Evolutionary conservation across 345 rosid species (phyloP).

Genomic region (Eucalyptus regnans): DNA sequence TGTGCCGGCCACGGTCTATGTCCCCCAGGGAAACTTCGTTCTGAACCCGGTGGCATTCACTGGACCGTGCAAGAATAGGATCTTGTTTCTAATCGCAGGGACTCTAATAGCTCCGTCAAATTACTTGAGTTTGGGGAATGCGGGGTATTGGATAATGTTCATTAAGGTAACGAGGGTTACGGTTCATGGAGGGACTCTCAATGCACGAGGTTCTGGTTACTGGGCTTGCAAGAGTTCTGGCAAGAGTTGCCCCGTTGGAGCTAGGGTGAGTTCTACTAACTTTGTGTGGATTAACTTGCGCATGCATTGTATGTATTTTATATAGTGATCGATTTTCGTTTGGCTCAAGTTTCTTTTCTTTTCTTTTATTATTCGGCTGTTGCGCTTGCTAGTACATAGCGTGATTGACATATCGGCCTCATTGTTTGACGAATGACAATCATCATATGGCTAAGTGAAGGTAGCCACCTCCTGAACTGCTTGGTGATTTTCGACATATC

Average conservation of each 20-base stretch:
- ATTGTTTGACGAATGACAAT: not conserved
- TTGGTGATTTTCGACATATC: not conserved
- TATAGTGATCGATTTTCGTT: not conserved
- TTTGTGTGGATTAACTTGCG: not conserved
- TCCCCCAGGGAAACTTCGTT: slow-evolving; percentile 36
- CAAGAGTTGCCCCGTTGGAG: slow-evolving; percentile 34
- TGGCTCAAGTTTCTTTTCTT: not conserved
- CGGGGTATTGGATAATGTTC: slow-evolving; percentile 32
- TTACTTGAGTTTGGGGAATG: slow-evolving; percentile 23
- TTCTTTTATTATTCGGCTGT: not conserved
- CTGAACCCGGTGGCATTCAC: slow-evolving; percentile 15
- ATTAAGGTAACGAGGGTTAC: slow-evolving; percentile 23
- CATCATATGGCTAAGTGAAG: not conserved
- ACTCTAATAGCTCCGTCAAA: slow-evolving; percentile 36
- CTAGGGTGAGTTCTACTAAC: slow-evolving; percentile 18
- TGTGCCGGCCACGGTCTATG: slow-evolving; percentile 5
- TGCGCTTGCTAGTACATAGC: not conserved
- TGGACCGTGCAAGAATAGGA: slow-evolving; percentile 29
- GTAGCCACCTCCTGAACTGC: not conserved
- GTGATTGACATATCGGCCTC: not conserved
- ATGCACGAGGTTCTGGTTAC: slow-evolving; percentile 42
- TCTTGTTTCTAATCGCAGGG: slow-evolving; percentile 18
- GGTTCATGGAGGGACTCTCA: slow-evolving; percentile 35
- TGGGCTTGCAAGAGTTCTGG: slow-evolving; percentile 42
- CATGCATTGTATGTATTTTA: not conserved